Percentiles rank a stretch among this genome's conserved stretches.
Evolutionary conservation across 1,284 basidiomycete genomes (phyloP).

Genomic region (Irpex rosettiformis): DNA sequence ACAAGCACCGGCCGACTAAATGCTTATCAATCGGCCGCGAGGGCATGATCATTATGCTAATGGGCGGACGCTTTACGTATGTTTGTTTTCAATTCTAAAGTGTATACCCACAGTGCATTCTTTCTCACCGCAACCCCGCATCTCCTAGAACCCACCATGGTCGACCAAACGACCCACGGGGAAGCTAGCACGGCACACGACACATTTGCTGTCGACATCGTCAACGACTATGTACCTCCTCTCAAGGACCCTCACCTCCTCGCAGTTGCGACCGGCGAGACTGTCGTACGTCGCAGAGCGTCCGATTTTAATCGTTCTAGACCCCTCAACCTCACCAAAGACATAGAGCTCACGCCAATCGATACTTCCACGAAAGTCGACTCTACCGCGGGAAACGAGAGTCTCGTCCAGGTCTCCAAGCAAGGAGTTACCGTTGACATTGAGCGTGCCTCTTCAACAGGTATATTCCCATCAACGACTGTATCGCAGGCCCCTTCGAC

Average conservation of each 20-base stretch:
- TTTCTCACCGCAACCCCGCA: background rate
- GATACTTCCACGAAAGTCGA: background rate
- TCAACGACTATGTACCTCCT: background rate
- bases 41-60: background rate
- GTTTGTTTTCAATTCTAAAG: too few species aligned
- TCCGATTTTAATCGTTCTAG: background rate
- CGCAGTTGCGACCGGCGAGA: background rate
- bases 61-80: background rate
- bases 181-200: background rate
- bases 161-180: background rate
- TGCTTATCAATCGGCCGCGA: background rate
- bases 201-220: background rate
- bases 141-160: background rate
- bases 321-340: background rate
- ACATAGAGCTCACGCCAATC: background rate
- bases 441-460: background rate
- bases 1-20: background rate
- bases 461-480: background rate
- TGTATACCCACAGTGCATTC: background rate
- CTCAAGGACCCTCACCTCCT: background rate
- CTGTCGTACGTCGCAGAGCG: background rate
- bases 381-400: background rate
- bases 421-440: background rate
- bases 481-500: background rate
- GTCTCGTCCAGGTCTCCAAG: background rate